phyloP scores from a whole-genome alignment of 108 stramenopile species.

The Fragilariopsis cylindrus region DNA sequence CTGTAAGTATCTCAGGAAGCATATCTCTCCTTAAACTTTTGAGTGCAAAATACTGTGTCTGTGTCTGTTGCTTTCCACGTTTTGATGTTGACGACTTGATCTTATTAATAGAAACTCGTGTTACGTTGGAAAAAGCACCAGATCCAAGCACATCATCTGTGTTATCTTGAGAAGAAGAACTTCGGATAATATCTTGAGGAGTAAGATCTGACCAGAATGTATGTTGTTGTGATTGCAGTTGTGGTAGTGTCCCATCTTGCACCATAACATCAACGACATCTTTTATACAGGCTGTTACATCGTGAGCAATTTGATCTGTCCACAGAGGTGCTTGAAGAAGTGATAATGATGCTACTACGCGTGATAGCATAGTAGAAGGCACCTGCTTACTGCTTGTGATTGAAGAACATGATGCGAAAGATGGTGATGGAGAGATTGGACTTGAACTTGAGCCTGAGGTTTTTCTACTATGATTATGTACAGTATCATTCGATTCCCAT shows the following conservation, averaged over 20 bases:
- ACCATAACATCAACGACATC: background rate
- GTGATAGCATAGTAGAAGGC: background rate
- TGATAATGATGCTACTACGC: background rate
- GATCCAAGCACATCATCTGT: background rate
- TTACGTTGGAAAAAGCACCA: conserved; percentile 61
- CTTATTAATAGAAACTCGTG: conserved; percentile 1
- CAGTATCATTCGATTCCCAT: background rate
- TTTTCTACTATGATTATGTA: background rate
- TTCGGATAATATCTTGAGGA: conserved; percentile 1
- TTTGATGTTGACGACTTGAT: background rate
- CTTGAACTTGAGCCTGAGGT: background rate
- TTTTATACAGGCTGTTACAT: background rate
- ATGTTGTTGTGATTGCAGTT: background rate
- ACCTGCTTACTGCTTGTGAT: background rate
- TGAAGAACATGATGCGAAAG: too few relatives aligned
- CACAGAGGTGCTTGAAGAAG: background rate
- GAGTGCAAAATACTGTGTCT: conserved; percentile 27
- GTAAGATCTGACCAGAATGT: conserved; percentile 6
- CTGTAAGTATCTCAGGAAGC: conserved; percentile 12
- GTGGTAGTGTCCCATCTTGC: background rate
- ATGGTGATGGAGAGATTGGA: background rate
- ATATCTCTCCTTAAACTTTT: conserved; percentile 57
- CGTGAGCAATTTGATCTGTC: conserved; percentile 3
- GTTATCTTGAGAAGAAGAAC: background rate
- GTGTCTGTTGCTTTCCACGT: conserved; percentile 12